Base-by-base conservation (phyloP, 495 filamentous ascomycete genomes). In the Aspergillus haitiensis region DNA sequence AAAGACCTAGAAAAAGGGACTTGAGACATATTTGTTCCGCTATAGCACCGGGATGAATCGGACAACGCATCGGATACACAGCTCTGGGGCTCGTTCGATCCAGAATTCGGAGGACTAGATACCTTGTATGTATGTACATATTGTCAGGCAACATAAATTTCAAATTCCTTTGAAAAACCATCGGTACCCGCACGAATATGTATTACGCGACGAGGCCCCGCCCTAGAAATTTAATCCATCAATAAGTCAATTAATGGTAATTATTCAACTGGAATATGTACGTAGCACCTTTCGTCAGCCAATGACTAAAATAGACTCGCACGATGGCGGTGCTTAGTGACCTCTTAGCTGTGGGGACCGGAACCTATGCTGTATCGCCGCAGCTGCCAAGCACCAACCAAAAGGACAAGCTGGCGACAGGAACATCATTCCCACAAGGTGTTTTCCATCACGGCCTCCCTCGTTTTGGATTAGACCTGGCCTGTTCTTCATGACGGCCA, bases 341-440 rank as follows among this genome's bases (percentile, higher is more conserved):
- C 2, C 36, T 53, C 56, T 59, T 59, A 45, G 57, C 58, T 32
- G 58, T 60, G 58, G 58, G 42, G 58, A 48, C 16, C 3, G 21
- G 48, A 21, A 35, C 12, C 44, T 15, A 49, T 42, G 35, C 47
- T 12, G 15, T 37, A 39, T 50, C 48, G 31, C 48, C 21, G 11
- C 37, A 9, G 35, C 56, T 39, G 52, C 47, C 52, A 45, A 55
- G 37, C 47, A 55, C 33, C 18, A 39, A n/a, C 56, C 61, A 66
- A 72, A 74, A 75, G 74, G 74, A 65, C 74, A 76, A 72, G 74
- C 72, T 76, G 74, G 74, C 74, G 74, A 74, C 54, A 61, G 65
- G 52, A 64, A 62, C 65, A 27, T 64, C 12, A 31, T 37, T 68
- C 59, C 56, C 61, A 56, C 61, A 51, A 52, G 57, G 12, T 27